Evolutionary conservation across 2,329 filamentous ascomycete species (phyloP).

Genomic region (Fulvia fulva): DNA sequence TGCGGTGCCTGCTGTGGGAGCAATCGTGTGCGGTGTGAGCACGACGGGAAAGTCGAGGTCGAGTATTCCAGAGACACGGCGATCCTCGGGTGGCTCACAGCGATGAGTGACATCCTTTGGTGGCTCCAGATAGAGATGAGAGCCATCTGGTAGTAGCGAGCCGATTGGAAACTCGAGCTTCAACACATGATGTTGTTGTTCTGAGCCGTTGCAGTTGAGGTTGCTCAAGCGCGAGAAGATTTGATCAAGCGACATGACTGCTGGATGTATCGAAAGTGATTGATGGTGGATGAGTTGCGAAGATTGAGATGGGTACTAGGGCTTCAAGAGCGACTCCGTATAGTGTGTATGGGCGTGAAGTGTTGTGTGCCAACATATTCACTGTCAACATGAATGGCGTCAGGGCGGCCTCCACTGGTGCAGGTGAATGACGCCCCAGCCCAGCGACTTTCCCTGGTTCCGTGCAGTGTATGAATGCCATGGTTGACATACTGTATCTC

Average conservation of each 20-base stretch:
- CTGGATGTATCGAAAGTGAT: not conserved
- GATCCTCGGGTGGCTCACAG: not conserved
- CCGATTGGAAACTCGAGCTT: not conserved
- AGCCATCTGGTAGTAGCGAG: not conserved
- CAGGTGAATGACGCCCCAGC: not conserved
- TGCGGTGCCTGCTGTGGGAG: not conserved
- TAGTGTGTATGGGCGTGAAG: not conserved
- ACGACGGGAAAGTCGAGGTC: not conserved
- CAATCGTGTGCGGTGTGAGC: not conserved
- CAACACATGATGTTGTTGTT: not conserved
- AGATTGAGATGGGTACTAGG: too few relatives aligned
- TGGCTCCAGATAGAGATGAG: not conserved
- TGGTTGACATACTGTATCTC: too few relatives aligned
- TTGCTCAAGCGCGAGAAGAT: not conserved
- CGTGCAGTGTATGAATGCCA: too few relatives aligned
- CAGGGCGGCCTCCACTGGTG: not conserved
- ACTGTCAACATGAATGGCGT: not conserved
- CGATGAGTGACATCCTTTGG: not conserved
- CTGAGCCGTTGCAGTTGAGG: not conserved
- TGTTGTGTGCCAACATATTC: not conserved
- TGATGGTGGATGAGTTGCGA: too few relatives aligned
- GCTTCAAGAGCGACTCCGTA: not conserved
- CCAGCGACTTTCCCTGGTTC: too few relatives aligned
- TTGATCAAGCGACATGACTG: not conserved
- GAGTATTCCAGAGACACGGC: not conserved